Evolutionary conservation across 1,284 basidiomycete genomes (phyloP).

Genomic region (Austropuccinia psidii): DNA sequence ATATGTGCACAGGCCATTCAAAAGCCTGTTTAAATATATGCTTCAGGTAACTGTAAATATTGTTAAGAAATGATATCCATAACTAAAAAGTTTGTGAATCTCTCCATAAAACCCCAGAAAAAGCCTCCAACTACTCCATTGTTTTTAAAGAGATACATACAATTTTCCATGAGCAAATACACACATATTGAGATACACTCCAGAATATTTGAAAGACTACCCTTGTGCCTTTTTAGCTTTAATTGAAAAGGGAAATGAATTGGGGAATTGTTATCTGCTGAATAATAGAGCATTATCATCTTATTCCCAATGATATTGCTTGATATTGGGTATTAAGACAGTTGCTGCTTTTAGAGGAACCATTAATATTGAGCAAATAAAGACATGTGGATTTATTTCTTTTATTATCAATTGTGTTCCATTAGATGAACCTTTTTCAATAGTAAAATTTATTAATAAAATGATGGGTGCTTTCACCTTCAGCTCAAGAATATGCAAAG

Average conservation of each 20-base stretch:
- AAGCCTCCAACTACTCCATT: not conserved
- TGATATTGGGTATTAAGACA: slow-evolving; percentile 6
- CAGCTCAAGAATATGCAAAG: not conserved
- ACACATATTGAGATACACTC: not conserved
- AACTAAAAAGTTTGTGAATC: too few species aligned
- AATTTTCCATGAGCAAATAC: not conserved
- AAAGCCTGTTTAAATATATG: too few species aligned
- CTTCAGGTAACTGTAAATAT: too few species aligned
- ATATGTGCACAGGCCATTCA: too few species aligned
- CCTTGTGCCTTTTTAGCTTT: slow-evolving; percentile 53
- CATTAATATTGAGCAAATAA: too few species aligned
- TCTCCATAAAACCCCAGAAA: too few species aligned
- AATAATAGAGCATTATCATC: not conserved
- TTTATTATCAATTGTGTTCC: not conserved
- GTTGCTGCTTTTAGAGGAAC: too few species aligned
- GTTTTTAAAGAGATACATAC: not conserved
- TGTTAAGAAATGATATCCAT: too few species aligned
- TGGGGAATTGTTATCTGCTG: slow-evolving; percentile 48
- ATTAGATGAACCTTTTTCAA: not conserved
- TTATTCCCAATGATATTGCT: not conserved
- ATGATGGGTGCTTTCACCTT: not conserved
- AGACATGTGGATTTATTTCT: too few species aligned
- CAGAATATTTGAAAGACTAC: slow-evolving; percentile 46
- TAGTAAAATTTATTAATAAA: not conserved
- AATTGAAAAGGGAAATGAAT: slow-evolving; percentile 50